Percentiles rank a stretch among this genome's conserved stretches.
Conservation (phyloP, 208 protist species). For the Wallacemonas sp. region DNA sequence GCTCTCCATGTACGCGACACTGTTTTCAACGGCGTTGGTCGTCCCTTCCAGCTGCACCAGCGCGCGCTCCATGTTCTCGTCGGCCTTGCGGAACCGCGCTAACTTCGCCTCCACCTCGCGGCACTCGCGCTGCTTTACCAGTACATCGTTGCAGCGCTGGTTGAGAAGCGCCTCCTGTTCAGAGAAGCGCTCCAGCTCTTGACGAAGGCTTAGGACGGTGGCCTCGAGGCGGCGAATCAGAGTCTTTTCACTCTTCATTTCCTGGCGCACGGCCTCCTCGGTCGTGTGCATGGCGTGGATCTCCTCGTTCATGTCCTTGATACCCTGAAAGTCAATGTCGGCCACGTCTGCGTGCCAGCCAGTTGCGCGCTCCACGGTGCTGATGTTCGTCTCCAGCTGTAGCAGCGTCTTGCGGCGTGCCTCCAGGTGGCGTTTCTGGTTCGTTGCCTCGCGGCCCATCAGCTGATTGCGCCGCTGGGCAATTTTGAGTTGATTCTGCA, state of each 20-base stretch:
- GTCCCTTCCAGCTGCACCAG: conserved; percentile 46
- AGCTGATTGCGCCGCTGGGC: conserved; percentile 74
- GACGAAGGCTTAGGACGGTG: conserved; percentile 41
- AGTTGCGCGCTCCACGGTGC: conserved; percentile 49
- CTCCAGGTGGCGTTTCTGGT: conserved; percentile 59
- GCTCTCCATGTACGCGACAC: conserved; percentile 61
- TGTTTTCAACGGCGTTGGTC: conserved; percentile 23
- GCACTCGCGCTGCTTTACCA: conserved; percentile 65
- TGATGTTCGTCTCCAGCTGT: conserved; percentile 30
- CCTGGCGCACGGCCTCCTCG: conserved; percentile 44
- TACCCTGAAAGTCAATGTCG: conserved; percentile 36
- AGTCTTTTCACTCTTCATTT: conserved; percentile 52
- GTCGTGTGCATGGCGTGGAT: conserved; percentile 67
- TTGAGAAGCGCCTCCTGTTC: conserved; percentile 54
- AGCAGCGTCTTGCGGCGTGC: conserved; percentile 56
- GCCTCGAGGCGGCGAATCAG: conserved; percentile 79
- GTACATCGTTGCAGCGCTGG: conserved; percentile 69
- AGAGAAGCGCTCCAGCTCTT: conserved; percentile 29
- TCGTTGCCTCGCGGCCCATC: conserved; percentile 63
- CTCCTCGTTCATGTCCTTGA: conserved; percentile 27
- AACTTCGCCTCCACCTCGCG: conserved; percentile 58
- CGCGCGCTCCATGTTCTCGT: conserved; percentile 37
- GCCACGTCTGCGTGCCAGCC: conserved; percentile 64
- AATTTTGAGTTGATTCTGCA: conserved; percentile 90
- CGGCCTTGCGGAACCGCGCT: conserved; percentile 45